Base-by-base conservation (phyloP, 75 land plant genomes). In the Chamaecyparis obtusa region DNA sequence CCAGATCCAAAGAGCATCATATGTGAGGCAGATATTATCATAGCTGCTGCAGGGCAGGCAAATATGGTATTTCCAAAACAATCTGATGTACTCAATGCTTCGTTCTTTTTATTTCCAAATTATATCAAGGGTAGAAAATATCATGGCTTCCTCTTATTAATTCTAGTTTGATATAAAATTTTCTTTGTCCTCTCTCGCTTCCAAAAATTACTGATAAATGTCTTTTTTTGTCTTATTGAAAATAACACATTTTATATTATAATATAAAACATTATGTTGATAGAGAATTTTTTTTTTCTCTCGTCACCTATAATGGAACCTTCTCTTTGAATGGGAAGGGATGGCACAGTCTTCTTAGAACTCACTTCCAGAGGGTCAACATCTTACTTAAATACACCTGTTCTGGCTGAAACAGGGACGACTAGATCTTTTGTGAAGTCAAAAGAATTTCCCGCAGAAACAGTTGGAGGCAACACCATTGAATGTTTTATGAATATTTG, bases 41-140 rank as follows among this genome's bases (percentile, higher is more conserved):
- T 96, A 84, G 98, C 97, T 87, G 98, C 97, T 69, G 95, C 98
- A 21, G 98, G 98, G 79, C 98, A 94, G 86, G 90, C 98, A 76
- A 88, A 89, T 89, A 95, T 96, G 98, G 98, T 96, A 92, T 87
- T 19, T 24, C 57, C 9, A 46, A 48, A 27, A 35, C 14, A 33
- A 74, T 74, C 76, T 33, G 76, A 32, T 74, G 15, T 14, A 74
- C 35, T 74, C 2, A 74, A 74, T 32, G 10, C 48, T 16, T 46
- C 19, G 17, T 83, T 74, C 27, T 41, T 1, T 41, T 44, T 82
- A 39, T 82, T 4, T 3, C 35, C 2, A 24, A 64, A 24, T 24
- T 21, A 24, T 24, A 17, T 27, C 27, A 64, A 64, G 30, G 69
- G 84, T 43, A 43, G 49, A 3, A 14, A 74, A 11, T 74, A 32